Percentiles rank a stretch among this genome's conserved stretches.
Evolutionary conservation across 2,329 filamentous ascomycete species (phyloP).

Genomic region (Penicillium sp.): DNA sequence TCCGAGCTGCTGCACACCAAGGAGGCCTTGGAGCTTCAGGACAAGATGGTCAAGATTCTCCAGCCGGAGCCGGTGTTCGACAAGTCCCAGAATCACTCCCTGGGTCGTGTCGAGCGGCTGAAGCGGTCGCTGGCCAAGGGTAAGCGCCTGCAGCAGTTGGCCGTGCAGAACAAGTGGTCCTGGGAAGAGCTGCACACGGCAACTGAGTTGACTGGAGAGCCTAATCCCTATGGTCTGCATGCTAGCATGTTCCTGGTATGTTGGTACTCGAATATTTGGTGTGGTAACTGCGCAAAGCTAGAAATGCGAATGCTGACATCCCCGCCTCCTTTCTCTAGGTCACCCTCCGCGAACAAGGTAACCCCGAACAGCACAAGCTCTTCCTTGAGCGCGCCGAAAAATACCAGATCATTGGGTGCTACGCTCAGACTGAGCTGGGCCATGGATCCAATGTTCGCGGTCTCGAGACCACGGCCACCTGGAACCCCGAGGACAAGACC

Average conservation of each 20-base stretch:
- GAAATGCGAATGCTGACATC: conserved; percentile 15
- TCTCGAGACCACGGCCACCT: conserved; percentile 72
- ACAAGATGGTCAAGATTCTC: conserved; percentile 66
- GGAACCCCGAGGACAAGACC: conserved; percentile 73
- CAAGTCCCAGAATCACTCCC: conserved; percentile 77
- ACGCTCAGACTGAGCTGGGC: conserved; percentile 79
- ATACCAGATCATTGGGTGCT: conserved; percentile 76
- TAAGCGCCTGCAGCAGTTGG: conserved; percentile 70
- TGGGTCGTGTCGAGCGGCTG: conserved; percentile 69
- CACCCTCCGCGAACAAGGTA: conserved; percentile 72
- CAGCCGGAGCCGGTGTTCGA: conserved; percentile 72
- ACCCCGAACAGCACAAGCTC: conserved; percentile 71
- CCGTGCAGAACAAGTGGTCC: conserved; percentile 68
- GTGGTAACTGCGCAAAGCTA: neutral
- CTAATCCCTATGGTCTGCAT: conserved; percentile 73
- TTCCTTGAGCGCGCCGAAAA: conserved; percentile 70
- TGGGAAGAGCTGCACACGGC: conserved; percentile 66
- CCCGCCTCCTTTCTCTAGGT: conserved; percentile 48
- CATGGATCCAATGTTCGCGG: conserved; percentile 78
- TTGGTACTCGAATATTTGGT: conserved; percentile 3
- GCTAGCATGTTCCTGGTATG: conserved; percentile 69
- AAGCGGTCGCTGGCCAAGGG: conserved; percentile 70
- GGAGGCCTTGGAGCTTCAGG: conserved; percentile 63
- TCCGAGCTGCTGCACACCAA: conserved; percentile 71
- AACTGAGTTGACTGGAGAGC: conserved; percentile 71